Conservation (phyloP, 78 protist species). For the Bodo saltans region DNA sequence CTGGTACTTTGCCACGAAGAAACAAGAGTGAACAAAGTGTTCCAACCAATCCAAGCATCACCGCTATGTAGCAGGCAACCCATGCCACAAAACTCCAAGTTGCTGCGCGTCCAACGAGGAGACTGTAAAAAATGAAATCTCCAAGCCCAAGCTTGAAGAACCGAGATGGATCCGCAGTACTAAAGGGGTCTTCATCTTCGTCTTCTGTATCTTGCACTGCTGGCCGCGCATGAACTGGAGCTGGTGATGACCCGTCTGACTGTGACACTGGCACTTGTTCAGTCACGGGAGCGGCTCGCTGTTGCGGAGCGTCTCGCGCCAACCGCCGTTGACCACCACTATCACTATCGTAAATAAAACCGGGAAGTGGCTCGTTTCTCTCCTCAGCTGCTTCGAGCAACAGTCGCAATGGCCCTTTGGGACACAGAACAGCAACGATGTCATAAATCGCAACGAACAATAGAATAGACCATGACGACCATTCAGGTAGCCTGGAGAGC, state of each 20-base stretch:
- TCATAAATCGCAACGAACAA: constrained; percentile 78
- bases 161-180: not conserved
- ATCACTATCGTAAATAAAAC: constrained; percentile 67
- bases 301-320: no score
- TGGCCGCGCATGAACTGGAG: no score
- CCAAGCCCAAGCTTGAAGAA: constrained; percentile 93
- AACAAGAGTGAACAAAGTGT: constrained; percentile 54
- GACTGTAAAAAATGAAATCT: constrained; percentile 90
- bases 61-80: constrained; percentile 73
- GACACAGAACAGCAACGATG: constrained; percentile 82
- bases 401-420: constrained; percentile 83
- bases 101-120: constrained; percentile 87
- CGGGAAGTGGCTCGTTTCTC: constrained; percentile 87
- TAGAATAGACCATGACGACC: constrained; percentile 87
- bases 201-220: no score
- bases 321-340: no score
- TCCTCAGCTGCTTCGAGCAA: constrained; percentile 86
- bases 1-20: constrained; percentile 63
- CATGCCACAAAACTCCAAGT: constrained; percentile 41
- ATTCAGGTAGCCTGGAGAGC: constrained; percentile 79
- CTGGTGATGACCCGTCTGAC: no score
- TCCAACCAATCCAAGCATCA: constrained; percentile 27
- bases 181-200: not conserved
- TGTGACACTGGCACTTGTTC: no score
- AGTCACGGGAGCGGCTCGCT: no score